Evolutionary conservation across 2,329 filamentous ascomycete genomes (phyloP).

Genomic region (Sphaerulina populicola): DNA sequence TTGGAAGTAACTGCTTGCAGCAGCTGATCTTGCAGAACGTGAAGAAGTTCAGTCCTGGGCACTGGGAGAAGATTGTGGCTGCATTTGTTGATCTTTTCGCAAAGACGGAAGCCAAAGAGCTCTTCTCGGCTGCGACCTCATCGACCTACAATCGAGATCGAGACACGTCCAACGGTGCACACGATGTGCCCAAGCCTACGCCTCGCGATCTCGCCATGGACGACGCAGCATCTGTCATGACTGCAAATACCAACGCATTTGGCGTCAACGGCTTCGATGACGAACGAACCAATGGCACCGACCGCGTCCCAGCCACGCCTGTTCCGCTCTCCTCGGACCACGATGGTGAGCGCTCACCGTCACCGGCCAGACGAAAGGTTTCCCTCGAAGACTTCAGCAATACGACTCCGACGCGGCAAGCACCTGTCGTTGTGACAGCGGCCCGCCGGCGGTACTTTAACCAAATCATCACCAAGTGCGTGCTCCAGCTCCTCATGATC

Average conservation of each 20-base stretch:
- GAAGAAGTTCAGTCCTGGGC: slow-evolving; percentile 72
- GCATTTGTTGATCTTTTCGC: slow-evolving; percentile 95
- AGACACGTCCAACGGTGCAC: slow-evolving; percentile 22
- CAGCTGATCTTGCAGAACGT: slow-evolving; percentile 96
- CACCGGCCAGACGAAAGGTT: slow-evolving; percentile 10
- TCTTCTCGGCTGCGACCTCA: slow-evolving; percentile 74
- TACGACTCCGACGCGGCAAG: slow-evolving; percentile 62
- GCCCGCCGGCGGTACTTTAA: slow-evolving; percentile 95
- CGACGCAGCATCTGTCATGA: slow-evolving; percentile 17
- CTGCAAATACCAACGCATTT: slow-evolving; percentile 32
- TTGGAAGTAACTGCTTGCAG: slow-evolving; percentile 95
- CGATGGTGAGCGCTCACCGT: slow-evolving; percentile 12
- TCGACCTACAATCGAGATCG: slow-evolving; percentile 17
- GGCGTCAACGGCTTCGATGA: slow-evolving; percentile 36
- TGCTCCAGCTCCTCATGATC: slow-evolving; percentile 96
- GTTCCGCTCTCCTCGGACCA: slow-evolving; percentile 17
- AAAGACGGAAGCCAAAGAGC: slow-evolving; percentile 83
- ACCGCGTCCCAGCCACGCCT: slow-evolving; percentile 11
- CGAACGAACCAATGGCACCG: slow-evolving; percentile 12
- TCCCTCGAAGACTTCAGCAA: slow-evolving; percentile 76
- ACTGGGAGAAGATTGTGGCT: slow-evolving; percentile 91
- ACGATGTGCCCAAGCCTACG: slow-evolving; percentile 16
- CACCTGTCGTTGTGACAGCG: slow-evolving; percentile 84
- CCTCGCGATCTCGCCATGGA: slow-evolving; percentile 10
- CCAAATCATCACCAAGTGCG: slow-evolving; percentile 96